Percentiles rank a stretch among this genome's conserved stretches.
phyloP scores from a whole-genome alignment of 73 alveolate genomes.

The Strombidium stylifer region DNA sequence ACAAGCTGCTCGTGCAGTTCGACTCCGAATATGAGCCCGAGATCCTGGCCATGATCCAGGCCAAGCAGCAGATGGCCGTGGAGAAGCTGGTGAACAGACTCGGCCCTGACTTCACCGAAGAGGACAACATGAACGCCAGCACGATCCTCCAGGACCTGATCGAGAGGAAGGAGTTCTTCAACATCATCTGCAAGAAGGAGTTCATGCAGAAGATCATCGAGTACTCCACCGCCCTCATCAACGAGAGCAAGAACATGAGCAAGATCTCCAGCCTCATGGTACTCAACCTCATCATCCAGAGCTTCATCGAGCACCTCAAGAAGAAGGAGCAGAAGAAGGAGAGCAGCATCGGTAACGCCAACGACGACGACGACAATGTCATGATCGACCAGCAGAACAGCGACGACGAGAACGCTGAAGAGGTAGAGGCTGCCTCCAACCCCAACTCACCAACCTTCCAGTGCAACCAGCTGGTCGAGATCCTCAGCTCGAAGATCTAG shows the following conservation, averaged over 20 bases:
- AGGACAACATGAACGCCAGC: constrained; percentile 28
- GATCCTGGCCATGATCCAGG: constrained; percentile 1
- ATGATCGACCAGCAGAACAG: constrained; percentile 4
- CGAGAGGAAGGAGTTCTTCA: constrained; percentile 37
- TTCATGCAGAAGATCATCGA: background rate
- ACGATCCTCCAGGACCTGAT: constrained; percentile 15
- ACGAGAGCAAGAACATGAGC: constrained; percentile 9
- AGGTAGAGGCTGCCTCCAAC: no score
- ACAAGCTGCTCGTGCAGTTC: constrained; percentile 34
- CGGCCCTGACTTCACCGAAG: constrained; percentile 15
- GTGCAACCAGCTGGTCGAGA: no score
- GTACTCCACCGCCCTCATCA: constrained; percentile 7
- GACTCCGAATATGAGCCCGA: background rate
- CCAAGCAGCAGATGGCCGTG: constrained; percentile 15
- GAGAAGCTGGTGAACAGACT: constrained; percentile 5
- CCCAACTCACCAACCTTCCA: no score
- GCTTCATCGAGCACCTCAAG: background rate
- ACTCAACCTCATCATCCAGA: constrained; percentile 14
- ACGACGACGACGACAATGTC: constrained; percentile 37
- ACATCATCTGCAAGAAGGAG: constrained; percentile 13
- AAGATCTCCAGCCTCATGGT: constrained; percentile 1
- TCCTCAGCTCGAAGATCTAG: no score
- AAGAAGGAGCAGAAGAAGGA: constrained; percentile 27
- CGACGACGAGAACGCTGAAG: constrained; percentile 20
- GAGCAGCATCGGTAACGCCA: background rate